Evolutionary conservation across 208 protist genomes (phyloP).

Genomic region (Phytomonas francai): DNA sequence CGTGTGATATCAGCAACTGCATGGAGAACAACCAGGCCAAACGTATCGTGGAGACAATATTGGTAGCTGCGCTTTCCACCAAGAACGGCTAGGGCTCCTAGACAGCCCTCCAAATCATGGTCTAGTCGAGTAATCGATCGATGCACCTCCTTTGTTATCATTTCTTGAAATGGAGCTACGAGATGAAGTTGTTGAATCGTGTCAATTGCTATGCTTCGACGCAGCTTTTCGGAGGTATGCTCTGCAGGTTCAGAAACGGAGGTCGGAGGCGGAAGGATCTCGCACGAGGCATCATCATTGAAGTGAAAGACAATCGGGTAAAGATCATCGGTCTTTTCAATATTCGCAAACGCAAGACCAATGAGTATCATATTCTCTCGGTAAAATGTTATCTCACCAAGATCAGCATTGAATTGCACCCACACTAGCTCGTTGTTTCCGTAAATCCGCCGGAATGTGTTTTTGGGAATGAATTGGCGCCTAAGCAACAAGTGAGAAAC

Average conservation of each 20-base stretch:
- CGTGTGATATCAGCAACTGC: slow-evolving; percentile 51
- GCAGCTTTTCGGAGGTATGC: slow-evolving; percentile 38
- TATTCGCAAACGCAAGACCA: slow-evolving; percentile 79
- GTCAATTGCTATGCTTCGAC: slow-evolving; percentile 59
- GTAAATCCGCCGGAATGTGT: slow-evolving; percentile 67
- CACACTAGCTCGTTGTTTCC: slow-evolving; percentile 83
- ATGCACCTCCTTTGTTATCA: slow-evolving; percentile 67
- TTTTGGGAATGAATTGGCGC: slow-evolving; percentile 63
- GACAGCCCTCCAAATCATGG: slow-evolving; percentile 55
- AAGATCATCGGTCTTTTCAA: slow-evolving; percentile 59
- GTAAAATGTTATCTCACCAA: slow-evolving; percentile 82
- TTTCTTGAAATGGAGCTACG: slow-evolving; percentile 37
- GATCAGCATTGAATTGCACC: slow-evolving; percentile 84
- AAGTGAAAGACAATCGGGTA: slow-evolving; percentile 86
- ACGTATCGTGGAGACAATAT: slow-evolving; percentile 77
- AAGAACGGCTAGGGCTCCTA: slow-evolving; percentile 68
- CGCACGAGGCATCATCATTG: slow-evolving; percentile 83
- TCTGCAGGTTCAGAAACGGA: slow-evolving; percentile 42
- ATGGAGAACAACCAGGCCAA: slow-evolving; percentile 73
- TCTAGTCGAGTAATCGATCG: slow-evolving; percentile 51
- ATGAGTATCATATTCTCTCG: slow-evolving; percentile 80
- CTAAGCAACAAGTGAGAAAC: slow-evolving; percentile 65
- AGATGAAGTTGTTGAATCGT: slow-evolving; percentile 78
- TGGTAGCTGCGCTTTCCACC: slow-evolving; percentile 78
- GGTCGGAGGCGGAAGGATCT: slow-evolving; percentile 58